Base-by-base conservation (phyloP, 164 flowering plant species). In the Hamamelis virginiana region DNA sequence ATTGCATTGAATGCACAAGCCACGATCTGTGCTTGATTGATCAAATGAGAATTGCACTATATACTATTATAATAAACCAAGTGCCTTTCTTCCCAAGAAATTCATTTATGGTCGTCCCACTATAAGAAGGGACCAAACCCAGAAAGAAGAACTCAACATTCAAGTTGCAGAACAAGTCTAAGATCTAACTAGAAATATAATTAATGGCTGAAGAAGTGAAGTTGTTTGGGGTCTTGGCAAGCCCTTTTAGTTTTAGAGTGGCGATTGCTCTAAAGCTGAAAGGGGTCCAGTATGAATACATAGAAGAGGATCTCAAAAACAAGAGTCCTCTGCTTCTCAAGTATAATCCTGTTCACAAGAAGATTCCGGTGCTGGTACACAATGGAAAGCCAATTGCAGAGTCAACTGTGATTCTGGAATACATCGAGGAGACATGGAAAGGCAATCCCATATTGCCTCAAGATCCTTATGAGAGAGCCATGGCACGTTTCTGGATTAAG, bases 281-380 rank as follows among this genome's bases (percentile, higher is more conserved):
- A 62, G 79, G 86, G 1, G 62, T 83, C 0, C 16, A 28, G 1
- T 78, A 80, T 28, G 74, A 83, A 28, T 67, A 26, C 60, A 23
- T 69, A 0, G 77, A 74, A 48, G 77, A 78, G 33, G 82, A 80
- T 60, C 56, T 80, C 8, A 0, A 26, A 16, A 76, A 78, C 73
- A 82, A 82, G 68, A 80, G 83, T 26, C 61, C 76, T 59, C 8
- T 56, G 60, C 83, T 82, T 51, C 70, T 82, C 33, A 43, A 77
- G 52, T 72, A 72, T 68, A 82, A 77, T 50, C 85, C 85, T 1
- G 62, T 79, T 64, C 74, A 82, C 74, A 69, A 82, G 76, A 75
- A 77, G 43, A 59, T 82, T 33, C 83, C 85, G 8, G 77, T 76
- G 21, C 78, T 82, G 9, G 22, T 82, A 6, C 81, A 82, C 81